Evolutionary conservation across 2,329 filamentous ascomycete species (phyloP), one percentile per base, ranked within the genome.

Genomic region (Hirsutella rhossiliensis): DNA sequence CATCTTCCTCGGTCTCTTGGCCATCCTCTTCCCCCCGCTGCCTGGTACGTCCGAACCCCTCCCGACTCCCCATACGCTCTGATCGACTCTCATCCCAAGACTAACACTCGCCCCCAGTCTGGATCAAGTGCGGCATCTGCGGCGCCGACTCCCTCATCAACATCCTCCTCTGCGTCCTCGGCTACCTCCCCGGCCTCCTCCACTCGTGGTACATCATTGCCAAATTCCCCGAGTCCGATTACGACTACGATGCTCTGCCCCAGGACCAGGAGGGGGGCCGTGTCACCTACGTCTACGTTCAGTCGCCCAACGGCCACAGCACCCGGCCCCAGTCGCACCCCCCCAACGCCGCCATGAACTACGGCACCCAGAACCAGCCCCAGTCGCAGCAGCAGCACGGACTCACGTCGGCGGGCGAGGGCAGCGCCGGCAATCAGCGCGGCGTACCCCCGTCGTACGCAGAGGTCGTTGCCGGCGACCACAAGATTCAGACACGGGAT

Each of bases 131-230:
- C 57, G 92, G 92, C 51, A 73, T 98, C 67, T 98, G 92, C 73
- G 85, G 82, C 49, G 87, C 82, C 45, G 92, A 97, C 68, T 90
- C 85, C 9, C 58, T 97, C 56, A 94, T 98, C 72, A 98, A 98
- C 71, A 82, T 97, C 63, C 82, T 89, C 40, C 87, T 97, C 56
- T 92, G 84, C 64, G 61, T 78, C 43, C 78, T 90, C 19, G 85
- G 82, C 55, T 87, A 74, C 59, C 65, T 97, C 47, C 90, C 90
- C 18, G 90, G 90, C 48, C 82, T 97, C 41, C 69, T 98, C 3
- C 92, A 98, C 69, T 79, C 89, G 50, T 97, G 92, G 90, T 98
- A 97, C 74, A 94, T 97, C 65, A 96, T 98, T 65, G 78, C 86
- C 56, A 84, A 86, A 60, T 86, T 83, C 62, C 92, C 92, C 46